phyloP scores from a whole-genome alignment of 345 rosid genomes.

The Physaria fendleri region DNA sequence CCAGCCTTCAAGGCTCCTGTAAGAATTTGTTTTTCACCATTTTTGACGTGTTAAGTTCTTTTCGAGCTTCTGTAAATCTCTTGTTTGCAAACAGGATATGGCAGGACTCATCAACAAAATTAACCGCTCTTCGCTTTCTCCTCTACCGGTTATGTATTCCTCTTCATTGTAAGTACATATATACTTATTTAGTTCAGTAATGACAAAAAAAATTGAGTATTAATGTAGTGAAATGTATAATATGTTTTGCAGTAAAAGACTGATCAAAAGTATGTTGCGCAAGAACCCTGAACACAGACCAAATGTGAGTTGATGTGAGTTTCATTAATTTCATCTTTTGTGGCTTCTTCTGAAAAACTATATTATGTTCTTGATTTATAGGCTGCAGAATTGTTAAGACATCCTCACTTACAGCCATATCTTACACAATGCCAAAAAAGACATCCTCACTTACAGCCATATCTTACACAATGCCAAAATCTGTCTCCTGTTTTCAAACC shows the following conservation, averaged over 20 bases:
- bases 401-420: slow-evolving; percentile 78
- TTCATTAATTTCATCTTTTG: slow-evolving; percentile 4
- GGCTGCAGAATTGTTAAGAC: slow-evolving; percentile 95
- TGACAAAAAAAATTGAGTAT: neutral
- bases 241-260: slow-evolving; percentile 59
- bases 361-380: slow-evolving; percentile 9
- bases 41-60: neutral
- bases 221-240: neutral
- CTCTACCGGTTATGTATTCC: slow-evolving; percentile 88
- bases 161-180: slow-evolving; percentile 65
- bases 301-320: slow-evolving; percentile 44
- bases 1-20: slow-evolving; percentile 96
- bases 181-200: neutral
- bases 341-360: neutral
- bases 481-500: slow-evolving; percentile 75
- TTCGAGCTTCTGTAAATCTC: neutral
- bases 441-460: slow-evolving; percentile 82
- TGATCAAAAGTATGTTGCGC: slow-evolving; percentile 83
- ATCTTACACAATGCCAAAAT: slow-evolving; percentile 63
- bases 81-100: slow-evolving; percentile 59
- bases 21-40: slow-evolving; percentile 24
- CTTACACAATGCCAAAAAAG: slow-evolving; percentile 67
- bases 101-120: slow-evolving; percentile 89
- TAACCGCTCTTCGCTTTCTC: slow-evolving; percentile 84
- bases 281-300: slow-evolving; percentile 85